phyloP scores from a whole-genome alignment of 176 grass and related monocot genomes.

The Triticum turgidum region DNA sequence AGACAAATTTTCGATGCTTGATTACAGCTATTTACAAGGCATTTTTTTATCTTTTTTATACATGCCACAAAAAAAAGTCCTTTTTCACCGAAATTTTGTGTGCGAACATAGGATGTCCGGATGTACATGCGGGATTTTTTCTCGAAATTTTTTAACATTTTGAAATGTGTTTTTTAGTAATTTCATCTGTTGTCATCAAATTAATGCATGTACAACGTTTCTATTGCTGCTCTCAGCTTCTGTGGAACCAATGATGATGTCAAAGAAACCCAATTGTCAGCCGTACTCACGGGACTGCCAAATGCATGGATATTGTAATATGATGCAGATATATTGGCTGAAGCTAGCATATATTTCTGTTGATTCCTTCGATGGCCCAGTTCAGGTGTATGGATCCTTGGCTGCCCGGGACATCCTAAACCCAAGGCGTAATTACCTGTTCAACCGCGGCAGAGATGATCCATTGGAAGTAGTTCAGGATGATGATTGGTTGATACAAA shows the following conservation, averaged over 20 bases:
- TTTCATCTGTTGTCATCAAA: not conserved
- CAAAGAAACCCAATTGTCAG: not conserved
- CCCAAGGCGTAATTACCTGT: not conserved
- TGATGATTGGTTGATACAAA: not conserved
- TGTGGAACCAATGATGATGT: not conserved
- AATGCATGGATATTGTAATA: not conserved
- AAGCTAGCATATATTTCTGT: slow-evolving; percentile 15
- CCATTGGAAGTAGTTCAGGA: not conserved
- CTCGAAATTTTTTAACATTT: too few species aligned
- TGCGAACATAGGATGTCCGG: too few species aligned
- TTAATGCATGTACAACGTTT: not conserved
- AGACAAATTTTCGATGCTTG: too few species aligned
- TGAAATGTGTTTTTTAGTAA: not conserved
- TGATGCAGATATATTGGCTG: slow-evolving; percentile 7
- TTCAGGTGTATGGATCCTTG: slow-evolving; percentile 10
- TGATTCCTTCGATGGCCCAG: slow-evolving; percentile 1
- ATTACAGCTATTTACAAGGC: too few species aligned
- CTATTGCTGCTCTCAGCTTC: not conserved
- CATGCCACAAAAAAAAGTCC: too few species aligned
- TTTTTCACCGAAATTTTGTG: too few species aligned
- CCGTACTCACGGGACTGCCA: not conserved
- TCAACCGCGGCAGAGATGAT: not conserved
- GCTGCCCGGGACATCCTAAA: not conserved
- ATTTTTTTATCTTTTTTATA: too few species aligned
- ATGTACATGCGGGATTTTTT: too few species aligned